These are phyloP conservation scores for Posidonia australis DNA, from an alignment of 106 monocot species.

Conservation along the genomic window DNA sequence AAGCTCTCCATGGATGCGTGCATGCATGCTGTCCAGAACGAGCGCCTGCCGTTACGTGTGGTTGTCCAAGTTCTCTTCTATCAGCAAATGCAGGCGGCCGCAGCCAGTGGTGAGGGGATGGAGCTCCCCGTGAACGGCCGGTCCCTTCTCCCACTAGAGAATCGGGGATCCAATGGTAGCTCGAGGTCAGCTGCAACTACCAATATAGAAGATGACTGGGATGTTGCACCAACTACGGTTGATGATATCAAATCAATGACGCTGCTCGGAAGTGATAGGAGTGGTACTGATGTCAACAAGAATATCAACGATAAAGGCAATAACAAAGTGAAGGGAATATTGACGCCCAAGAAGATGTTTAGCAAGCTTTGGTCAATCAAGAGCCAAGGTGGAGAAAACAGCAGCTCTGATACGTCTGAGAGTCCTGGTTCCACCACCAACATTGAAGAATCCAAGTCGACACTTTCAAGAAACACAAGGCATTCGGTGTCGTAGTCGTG, in stretches of 20 bases:
- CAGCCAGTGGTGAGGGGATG: slow-evolving; percentile 1
- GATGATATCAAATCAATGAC: too few species aligned
- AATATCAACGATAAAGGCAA: slow-evolving; percentile 1
- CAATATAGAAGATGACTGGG: slow-evolving; percentile 58
- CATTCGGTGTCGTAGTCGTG: slow-evolving; percentile 32
- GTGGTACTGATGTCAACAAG: too few species aligned
- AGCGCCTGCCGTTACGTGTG: slow-evolving; percentile 68
- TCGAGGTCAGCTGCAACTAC: slow-evolving; percentile 49
- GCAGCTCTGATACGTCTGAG: slow-evolving; percentile 69
- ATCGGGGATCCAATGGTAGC: slow-evolving; percentile 51
- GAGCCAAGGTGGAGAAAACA: slow-evolving; percentile 36
- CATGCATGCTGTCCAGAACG: slow-evolving; percentile 81
- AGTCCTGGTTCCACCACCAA: slow-evolving; percentile 44
- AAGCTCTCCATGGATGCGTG: slow-evolving; percentile 64
- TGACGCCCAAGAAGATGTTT: slow-evolving; percentile 45
- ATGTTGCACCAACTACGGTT: too few species aligned
- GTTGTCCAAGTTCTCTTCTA: slow-evolving; percentile 86
- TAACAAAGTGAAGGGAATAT: slow-evolving; percentile 33
- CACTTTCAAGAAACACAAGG: slow-evolving; percentile 42
- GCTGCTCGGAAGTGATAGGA: too few species aligned
- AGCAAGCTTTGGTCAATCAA: slow-evolving; percentile 53
- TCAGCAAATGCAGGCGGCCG: slow-evolving; percentile 55
- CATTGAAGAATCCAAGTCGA: slow-evolving; percentile 45
- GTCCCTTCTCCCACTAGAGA: too few species aligned
- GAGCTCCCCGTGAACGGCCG: background rate